Evolutionary conservation across 2,329 filamentous ascomycete species (phyloP), one percentile per base, ranked within the genome.

Genomic region (Clarireedia monteithiana): DNA sequence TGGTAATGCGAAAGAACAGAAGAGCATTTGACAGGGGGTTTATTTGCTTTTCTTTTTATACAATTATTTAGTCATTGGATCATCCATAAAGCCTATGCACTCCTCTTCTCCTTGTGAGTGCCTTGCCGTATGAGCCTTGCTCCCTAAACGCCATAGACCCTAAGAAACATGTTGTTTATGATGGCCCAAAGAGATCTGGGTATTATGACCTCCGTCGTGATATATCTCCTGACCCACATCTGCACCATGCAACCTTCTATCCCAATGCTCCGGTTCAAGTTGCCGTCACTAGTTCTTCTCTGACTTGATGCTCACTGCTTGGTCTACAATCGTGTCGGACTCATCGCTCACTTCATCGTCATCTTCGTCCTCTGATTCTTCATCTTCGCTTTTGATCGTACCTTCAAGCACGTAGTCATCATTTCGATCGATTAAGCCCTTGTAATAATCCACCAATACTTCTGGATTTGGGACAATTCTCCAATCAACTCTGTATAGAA

Each of bases 401-500:
- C 62, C 61, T 26, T 73, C 71, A 17, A 69, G 70, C 60, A 82
- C 75, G 61, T 84, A 86, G 6, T 77, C 79, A 0, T 77, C 76
- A 30, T 78, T 80, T 12, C 83, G 77, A 62, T 83, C 89, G 34
- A 97, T 87, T 36, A 99, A 74, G 50, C 89, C 92, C 59, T 83
- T 82, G 70, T 97, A 99, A 69, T 99, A 99, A 56, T 95, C 91
- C 26, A 91, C 89, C 45, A 99, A 76, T 2, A 95, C 87, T 69
- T 97, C 94, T 1, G 94, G 91, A 66, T 95, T 91, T 5, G 94
- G 94, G 3, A 99, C 91, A 63, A 99, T 99, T 66, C 88, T 89
- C 92, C 94, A 99, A 67, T 96, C 89, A 27, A 99, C 87, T 53
- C 89, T 80, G 68, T 91, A 90, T 34, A 99, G 75, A 63, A 99